Evolutionary conservation across 805 yeast genomes (phyloP), one percentile per base, ranked within the genome.

Genomic region (Phaffomyces opuntiae): DNA sequence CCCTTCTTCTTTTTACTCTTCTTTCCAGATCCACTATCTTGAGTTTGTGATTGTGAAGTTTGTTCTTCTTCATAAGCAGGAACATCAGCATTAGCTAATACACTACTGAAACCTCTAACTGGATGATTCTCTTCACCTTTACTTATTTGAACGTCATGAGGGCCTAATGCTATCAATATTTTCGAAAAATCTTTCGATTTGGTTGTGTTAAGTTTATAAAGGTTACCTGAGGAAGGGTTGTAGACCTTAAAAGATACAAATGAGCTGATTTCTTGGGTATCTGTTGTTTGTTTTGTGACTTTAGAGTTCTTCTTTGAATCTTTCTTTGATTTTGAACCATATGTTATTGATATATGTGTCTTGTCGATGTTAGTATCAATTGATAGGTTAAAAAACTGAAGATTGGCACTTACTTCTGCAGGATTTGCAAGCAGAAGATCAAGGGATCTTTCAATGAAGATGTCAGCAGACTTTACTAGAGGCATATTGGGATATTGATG

Each of bases 141-240:
- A 9, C 43, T 37, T 34, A 52, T 39, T 29, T 52, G 55, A 41
- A 80, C 81, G 2, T 80, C 79, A 44, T 70, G 67, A 4, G 88
- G 87, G 0, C 95, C 95, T 40, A 87, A 60, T 9, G 84, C 83
- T n/a, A 84, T 75, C 58, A 85, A 64, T 16, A 87, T 59, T 55
- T 87, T 74, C 24, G 85, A 78, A 39, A 87, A 70, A 59, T 87
- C 93, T 59, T 87, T 87, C 36, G 72, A 60, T 52, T 80, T 80
- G 50, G 66, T 64, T 1, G 89, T 79, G 46, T 72, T 74, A 56
- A 72, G 73, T 48, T 70, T 73, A 59, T 81, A 73, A 44, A 85
- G 73, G 39, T 77, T 70, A 3, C 95, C 95, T 9, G 79, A 70
- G 9, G 62, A 67, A 3, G 90, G 79, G 56, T 86, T 87, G 53